Conservation (phyloP, 2,329 filamentous ascomycete species). For the Emmonsiellopsis sp. region DNA sequence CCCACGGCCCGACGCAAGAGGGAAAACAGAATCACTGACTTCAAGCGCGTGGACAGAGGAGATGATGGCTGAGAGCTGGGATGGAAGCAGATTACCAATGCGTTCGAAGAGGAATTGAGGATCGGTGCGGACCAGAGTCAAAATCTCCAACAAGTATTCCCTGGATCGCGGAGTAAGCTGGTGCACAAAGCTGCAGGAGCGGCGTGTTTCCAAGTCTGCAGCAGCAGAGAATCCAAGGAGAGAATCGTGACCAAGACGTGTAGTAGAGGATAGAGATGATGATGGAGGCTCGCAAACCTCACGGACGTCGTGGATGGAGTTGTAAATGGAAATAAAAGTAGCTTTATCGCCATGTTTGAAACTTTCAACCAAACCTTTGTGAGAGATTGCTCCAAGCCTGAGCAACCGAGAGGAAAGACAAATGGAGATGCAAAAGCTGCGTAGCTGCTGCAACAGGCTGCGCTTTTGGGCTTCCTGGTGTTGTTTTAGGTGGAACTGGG, state of each 20-base stretch:
- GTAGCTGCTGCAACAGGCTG: slow-evolving; percentile 30
- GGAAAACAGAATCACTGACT: slow-evolving; percentile 73
- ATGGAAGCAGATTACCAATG: slow-evolving; percentile 63
- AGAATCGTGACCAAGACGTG: slow-evolving; percentile 27
- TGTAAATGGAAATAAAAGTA: slow-evolving; percentile 36
- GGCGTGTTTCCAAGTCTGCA: slow-evolving; percentile 29
- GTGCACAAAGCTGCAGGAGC: slow-evolving; percentile 36
- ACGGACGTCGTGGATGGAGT: slow-evolving; percentile 36
- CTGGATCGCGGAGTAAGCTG: slow-evolving; percentile 68
- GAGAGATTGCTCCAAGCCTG: slow-evolving; percentile 32
- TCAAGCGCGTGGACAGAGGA: slow-evolving; percentile 72
- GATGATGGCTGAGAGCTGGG: slow-evolving; percentile 69
- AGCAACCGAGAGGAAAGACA: slow-evolving; percentile 34
- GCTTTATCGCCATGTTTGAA: slow-evolving; percentile 38
- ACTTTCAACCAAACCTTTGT: slow-evolving; percentile 37
- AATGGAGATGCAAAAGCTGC: slow-evolving; percentile 34
- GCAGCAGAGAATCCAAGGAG: slow-evolving; percentile 20
- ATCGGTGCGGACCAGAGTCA: slow-evolving; percentile 75
- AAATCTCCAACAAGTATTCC: slow-evolving; percentile 67
- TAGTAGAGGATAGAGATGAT: slow-evolving; percentile 1
- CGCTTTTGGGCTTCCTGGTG: slow-evolving; percentile 34
- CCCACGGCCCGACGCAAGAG: slow-evolving; percentile 50
- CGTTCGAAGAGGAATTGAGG: slow-evolving; percentile 79
- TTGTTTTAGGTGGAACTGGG: slow-evolving; percentile 32
- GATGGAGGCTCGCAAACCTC: slow-evolving; percentile 29